A percentile compares a stretch with the other conserved stretches of the same genome.
These are phyloP conservation scores for Lactarius sp. DNA, from an alignment of 768 basidiomycete genomes.

Conservation along the genomic window DNA sequence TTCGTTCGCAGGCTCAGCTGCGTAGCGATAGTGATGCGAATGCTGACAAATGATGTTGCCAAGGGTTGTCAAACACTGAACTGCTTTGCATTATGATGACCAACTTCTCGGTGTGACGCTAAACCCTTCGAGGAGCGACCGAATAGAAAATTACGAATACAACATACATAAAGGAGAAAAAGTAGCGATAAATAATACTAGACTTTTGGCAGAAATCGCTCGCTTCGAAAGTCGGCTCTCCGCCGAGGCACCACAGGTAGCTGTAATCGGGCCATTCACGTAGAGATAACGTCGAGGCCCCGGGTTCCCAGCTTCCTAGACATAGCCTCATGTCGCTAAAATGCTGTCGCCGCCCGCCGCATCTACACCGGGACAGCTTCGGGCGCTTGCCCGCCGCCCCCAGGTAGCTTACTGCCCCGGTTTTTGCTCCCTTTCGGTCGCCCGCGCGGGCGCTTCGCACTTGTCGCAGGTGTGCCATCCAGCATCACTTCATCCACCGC, in stretches of 20 bases:
- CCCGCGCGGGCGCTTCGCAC: slow-evolving; percentile 34
- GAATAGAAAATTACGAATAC: slow-evolving; percentile 13
- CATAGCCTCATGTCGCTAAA: neutral
- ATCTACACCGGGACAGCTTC: slow-evolving; percentile 5
- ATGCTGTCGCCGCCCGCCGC: neutral
- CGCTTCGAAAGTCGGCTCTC: slow-evolving; percentile 17
- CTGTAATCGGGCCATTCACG: neutral
- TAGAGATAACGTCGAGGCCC: neutral
- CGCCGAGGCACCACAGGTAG: slow-evolving; percentile 7
- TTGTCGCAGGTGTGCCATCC: slow-evolving; percentile 26
- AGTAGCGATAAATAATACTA: neutral
- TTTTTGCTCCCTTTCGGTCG: slow-evolving; percentile 37
- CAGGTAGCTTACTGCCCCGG: slow-evolving; percentile 20
- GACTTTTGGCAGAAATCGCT: neutral
- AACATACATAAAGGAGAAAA: neutral
- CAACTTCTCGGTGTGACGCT: neutral
- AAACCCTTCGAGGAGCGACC: neutral
- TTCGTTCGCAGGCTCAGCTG: no score
- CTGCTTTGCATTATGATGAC: neutral
- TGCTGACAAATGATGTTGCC: neutral
- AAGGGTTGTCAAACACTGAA: neutral
- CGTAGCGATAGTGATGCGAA: neutral
- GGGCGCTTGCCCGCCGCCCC: slow-evolving; percentile 8
- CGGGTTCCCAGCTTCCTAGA: neutral
- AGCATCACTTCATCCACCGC: slow-evolving; percentile 26